Percentiles rank a stretch among this genome's conserved stretches.
Evolutionary conservation across 371 early-diverging fungal species (phyloP).

Genomic region (Dichotomocladium elegans): DNA sequence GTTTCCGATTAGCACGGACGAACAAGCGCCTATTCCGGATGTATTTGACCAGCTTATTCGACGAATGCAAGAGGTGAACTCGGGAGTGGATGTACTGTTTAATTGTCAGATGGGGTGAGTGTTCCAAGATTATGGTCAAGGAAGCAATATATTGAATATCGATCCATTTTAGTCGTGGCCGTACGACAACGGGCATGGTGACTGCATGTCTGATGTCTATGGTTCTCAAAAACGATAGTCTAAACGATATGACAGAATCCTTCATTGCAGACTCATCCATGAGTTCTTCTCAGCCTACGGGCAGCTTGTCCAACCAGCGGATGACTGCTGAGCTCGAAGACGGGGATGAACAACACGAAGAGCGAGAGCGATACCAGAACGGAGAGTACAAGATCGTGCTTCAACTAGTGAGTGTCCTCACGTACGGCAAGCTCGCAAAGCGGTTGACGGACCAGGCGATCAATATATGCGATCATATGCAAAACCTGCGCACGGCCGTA

Average conservation of each 20-base stretch:
- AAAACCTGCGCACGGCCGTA: slow-evolving; percentile 70
- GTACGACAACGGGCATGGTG: slow-evolving; percentile 78
- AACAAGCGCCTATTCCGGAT: slow-evolving; percentile 76
- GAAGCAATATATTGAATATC: not conserved
- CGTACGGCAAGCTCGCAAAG: slow-evolving; percentile 67
- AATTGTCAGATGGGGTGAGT: slow-evolving; percentile 81
- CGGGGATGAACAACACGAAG: slow-evolving; percentile 35
- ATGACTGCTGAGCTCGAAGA: slow-evolving; percentile 8
- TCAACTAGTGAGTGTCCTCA: slow-evolving; percentile 64
- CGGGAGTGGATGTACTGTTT: slow-evolving; percentile 55
- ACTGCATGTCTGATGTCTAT: slow-evolving; percentile 55
- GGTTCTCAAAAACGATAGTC: slow-evolving; percentile 35
- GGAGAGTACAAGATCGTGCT: slow-evolving; percentile 69
- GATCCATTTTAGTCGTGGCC: slow-evolving; percentile 69
- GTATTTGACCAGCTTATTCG: slow-evolving; percentile 68
- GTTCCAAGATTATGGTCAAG: not conserved
- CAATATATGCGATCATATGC: slow-evolving; percentile 73
- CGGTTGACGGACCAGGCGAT: slow-evolving; percentile 67
- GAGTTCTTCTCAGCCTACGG: not conserved
- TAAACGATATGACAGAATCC: slow-evolving; percentile 27
- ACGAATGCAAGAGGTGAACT: slow-evolving; percentile 37
- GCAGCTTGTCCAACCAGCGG: not conserved
- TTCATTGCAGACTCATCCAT: slow-evolving; percentile 18
- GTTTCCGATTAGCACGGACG: slow-evolving; percentile 54
- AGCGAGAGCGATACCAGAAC: slow-evolving; percentile 42